A percentile compares a stretch with the other conserved stretches of the same genome.
Evolutionary conservation across 306 rosid genomes (phyloP).

Genomic region (Notholithocarpus densiflorus): DNA sequence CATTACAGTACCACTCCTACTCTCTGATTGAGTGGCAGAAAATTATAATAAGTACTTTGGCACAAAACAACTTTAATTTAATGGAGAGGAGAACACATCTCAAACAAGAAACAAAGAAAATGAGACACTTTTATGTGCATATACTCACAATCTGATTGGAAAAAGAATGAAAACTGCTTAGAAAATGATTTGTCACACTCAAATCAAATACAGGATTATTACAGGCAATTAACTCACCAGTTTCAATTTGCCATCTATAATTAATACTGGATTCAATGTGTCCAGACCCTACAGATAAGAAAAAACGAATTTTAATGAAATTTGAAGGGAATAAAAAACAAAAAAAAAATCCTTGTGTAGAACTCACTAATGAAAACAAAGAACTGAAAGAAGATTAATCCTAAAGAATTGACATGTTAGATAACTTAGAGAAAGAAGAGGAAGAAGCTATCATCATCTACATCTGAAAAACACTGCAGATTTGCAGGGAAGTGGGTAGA

Average conservation of each 20-base stretch:
- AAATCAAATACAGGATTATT: neutral
- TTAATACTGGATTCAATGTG: conserved; percentile 66
- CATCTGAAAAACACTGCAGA: too few species aligned
- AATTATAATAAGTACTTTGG: neutral
- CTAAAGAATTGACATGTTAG: neutral
- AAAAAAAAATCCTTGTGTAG: neutral
- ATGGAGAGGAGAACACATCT: neutral
- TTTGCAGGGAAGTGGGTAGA: too few species aligned
- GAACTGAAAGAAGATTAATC: neutral
- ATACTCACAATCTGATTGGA: neutral
- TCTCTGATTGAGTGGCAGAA: neutral
- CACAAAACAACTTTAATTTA: neutral
- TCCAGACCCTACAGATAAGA: conserved; percentile 60
- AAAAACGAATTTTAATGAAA: conserved; percentile 21
- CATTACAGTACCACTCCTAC: neutral
- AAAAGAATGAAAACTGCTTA: neutral
- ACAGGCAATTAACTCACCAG: conserved; percentile 47
- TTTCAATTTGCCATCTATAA: conserved; percentile 59
- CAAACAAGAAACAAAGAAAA: neutral
- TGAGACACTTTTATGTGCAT: neutral
- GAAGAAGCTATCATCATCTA: neutral
- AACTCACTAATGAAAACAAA: neutral
- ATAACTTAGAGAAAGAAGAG: neutral
- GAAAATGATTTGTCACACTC: neutral
- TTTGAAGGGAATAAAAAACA: neutral